Evolutionary conservation across 169 alveolate species (phyloP).

Genomic region (Eimeria praecox): DNA sequence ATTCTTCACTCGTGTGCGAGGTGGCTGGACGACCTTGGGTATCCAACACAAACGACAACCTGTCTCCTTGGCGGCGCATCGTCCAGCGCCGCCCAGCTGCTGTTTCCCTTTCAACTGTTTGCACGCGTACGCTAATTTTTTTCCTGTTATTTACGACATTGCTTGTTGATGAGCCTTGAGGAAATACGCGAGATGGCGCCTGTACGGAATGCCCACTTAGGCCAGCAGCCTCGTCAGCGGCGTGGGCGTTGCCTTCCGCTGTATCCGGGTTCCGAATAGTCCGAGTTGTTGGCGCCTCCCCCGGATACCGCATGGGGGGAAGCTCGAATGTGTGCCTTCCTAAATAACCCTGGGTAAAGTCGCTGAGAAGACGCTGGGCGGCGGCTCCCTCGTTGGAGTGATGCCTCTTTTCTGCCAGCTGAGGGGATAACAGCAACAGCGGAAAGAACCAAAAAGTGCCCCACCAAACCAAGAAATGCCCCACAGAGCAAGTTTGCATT

Average conservation of each 20-base stretch:
- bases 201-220: not conserved
- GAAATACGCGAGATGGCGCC: not conserved
- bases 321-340: slow-evolving; percentile 89
- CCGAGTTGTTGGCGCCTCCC: not conserved
- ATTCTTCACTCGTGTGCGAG: not conserved
- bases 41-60: slow-evolving; percentile 59
- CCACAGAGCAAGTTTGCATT: no score
- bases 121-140: not conserved
- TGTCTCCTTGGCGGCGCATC: slow-evolving; percentile 68
- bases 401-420: slow-evolving; percentile 84
- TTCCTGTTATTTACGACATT: not conserved
- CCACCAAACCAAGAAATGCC: no score
- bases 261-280: not conserved
- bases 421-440: slow-evolving; percentile 35
- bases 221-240: not conserved
- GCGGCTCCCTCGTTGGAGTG: slow-evolving; percentile 87
- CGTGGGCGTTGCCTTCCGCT: not conserved
- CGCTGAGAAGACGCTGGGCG: slow-evolving; percentile 89
- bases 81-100: slow-evolving; percentile 45
- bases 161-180: not conserved
- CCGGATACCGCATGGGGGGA: slow-evolving; percentile 84
- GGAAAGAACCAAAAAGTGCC: not conserved
- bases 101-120: not conserved
- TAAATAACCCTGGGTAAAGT: slow-evolving; percentile 88
- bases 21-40: slow-evolving; percentile 6